A percentile compares a stretch with the other conserved stretches of the same genome.
Evolutionary conservation across 2,329 filamentous ascomycete species (phyloP).

Genomic region (Davidsoniella eucalypti): DNA sequence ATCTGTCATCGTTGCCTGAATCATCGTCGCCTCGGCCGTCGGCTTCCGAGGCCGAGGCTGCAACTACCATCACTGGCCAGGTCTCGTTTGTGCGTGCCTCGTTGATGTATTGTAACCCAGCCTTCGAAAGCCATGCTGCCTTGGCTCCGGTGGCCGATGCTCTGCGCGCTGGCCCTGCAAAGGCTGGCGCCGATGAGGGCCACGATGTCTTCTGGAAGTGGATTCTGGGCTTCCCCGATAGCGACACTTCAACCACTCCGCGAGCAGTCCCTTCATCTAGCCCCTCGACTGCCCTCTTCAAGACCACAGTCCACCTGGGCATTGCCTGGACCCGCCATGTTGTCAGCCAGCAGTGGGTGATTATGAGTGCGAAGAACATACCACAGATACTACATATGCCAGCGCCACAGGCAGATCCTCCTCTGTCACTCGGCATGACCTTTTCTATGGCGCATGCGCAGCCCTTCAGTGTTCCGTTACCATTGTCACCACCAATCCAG

Average conservation of each 20-base stretch:
- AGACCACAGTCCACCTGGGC: conserved; percentile 17
- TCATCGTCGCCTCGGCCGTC: not conserved
- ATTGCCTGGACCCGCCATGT: conserved; percentile 24
- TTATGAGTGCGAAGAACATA: conserved; percentile 25
- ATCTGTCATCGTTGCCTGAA: conserved; percentile 4
- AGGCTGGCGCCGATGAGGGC: conserved; percentile 14
- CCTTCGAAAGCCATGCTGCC: conserved; percentile 15
- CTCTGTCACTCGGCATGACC: conserved; percentile 4
- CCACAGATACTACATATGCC: conserved; percentile 11
- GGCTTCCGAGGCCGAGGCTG: not conserved
- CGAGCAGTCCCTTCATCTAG: no score
- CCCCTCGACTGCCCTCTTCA: conserved; percentile 16
- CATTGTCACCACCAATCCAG: conserved; percentile 7
- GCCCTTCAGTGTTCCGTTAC: not conserved
- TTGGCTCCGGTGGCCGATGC: conserved; percentile 18
- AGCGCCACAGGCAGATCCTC: not conserved
- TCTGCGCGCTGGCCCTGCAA: not conserved
- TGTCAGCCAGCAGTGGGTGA: conserved; percentile 22
- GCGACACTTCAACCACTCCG: no score
- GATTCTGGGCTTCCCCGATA: conserved; percentile 15
- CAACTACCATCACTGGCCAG: not conserved
- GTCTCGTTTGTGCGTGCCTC: not conserved
- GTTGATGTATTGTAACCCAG: conserved; percentile 23
- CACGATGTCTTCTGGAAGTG: conserved; percentile 25
- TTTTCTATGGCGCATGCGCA: conserved; percentile 2